A percentile compares a stretch with the other conserved stretches of the same genome.
phyloP scores from a whole-genome alignment of 345 rosid genomes.

The Moricandia moricandioides region DNA sequence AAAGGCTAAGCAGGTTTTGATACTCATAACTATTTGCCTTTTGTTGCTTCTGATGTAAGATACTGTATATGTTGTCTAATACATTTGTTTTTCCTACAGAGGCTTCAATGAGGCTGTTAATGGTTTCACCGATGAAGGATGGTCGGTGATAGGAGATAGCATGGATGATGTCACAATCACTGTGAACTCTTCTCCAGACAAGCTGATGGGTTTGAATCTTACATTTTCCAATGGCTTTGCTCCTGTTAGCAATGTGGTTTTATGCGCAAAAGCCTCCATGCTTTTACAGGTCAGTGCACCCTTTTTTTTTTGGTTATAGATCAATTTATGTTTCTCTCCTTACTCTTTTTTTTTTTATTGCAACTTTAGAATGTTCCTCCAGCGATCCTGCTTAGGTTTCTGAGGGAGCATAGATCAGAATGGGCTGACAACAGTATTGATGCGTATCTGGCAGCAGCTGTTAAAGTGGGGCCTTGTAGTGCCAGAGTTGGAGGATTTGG shows the following conservation, averaged over 20 bases:
- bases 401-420: conserved; percentile 97
- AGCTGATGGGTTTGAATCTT: conserved; percentile 88
- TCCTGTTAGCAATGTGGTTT: conserved; percentile 71
- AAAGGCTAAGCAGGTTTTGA: conserved; percentile 88
- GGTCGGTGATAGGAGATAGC: conserved; percentile 93
- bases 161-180: conserved; percentile 96
- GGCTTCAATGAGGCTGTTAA: conserved; percentile 98
- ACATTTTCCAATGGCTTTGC: conserved; percentile 79
- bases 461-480: conserved; percentile 89
- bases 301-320: not conserved
- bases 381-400: conserved; percentile 87
- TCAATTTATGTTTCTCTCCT: not conserved
- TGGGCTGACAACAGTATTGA: conserved; percentile 98
- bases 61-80: conserved; percentile 14
- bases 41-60: not conserved
- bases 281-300: conserved; percentile 74
- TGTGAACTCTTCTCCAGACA: conserved; percentile 88
- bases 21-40: not conserved
- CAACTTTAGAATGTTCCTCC: conserved; percentile 87
- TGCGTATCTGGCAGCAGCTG: conserved; percentile 91
- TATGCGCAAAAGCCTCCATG: conserved; percentile 98
- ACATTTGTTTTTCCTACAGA: conserved; percentile 42
- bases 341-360: not conserved
- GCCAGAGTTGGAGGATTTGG: conserved; percentile 86
- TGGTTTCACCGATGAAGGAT: conserved; percentile 95